Conservation (phyloP, 352 stramenopile genomes). For the Phytophthora pistaciae region DNA sequence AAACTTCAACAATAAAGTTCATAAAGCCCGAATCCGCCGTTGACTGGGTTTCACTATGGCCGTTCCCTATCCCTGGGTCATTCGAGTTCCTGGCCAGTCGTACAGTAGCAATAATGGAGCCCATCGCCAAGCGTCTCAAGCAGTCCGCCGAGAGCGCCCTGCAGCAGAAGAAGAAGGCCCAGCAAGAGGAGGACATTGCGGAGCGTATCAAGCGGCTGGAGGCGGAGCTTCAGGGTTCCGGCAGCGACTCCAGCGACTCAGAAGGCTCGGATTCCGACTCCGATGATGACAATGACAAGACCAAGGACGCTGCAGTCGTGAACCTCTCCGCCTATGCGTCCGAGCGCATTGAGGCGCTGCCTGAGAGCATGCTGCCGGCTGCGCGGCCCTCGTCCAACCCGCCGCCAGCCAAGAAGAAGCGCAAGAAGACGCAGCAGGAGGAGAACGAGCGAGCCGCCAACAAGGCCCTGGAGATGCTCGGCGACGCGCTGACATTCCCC, state of each 20-base stretch:
- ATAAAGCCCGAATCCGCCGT: slow-evolving; percentile 2
- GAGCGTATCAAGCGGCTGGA: slow-evolving; percentile 78
- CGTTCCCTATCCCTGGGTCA: slow-evolving; percentile 10
- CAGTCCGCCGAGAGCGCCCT: slow-evolving; percentile 78
- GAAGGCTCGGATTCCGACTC: slow-evolving; percentile 31
- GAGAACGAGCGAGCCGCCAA: slow-evolving; percentile 37
- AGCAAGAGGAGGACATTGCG: slow-evolving; percentile 64
- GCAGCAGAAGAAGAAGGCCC: slow-evolving; percentile 11
- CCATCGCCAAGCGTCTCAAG: slow-evolving; percentile 85
- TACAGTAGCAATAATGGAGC: slow-evolving; percentile 56
- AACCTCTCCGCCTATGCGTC: slow-evolving; percentile 75
- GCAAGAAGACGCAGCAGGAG: slow-evolving; percentile 44
- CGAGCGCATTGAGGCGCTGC: slow-evolving; percentile 72
- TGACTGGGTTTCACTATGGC: slow-evolving; percentile 35
- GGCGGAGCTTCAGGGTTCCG: slow-evolving; percentile 61
- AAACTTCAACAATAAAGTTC: slow-evolving; percentile 31
- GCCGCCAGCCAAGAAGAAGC: slow-evolving; percentile 46
- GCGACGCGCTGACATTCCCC: slow-evolving; percentile 63
- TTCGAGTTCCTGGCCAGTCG: slow-evolving; percentile 34
- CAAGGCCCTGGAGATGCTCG: slow-evolving; percentile 41
- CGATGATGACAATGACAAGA: slow-evolving; percentile 29
- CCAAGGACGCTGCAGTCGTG: slow-evolving; percentile 45
- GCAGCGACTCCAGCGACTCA: slow-evolving; percentile 41
- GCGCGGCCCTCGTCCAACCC: slow-evolving; percentile 34
- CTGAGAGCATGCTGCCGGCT: slow-evolving; percentile 60